phyloP scores from a whole-genome alignment of 257 asterid species.

The Jasminum sambac region DNA sequence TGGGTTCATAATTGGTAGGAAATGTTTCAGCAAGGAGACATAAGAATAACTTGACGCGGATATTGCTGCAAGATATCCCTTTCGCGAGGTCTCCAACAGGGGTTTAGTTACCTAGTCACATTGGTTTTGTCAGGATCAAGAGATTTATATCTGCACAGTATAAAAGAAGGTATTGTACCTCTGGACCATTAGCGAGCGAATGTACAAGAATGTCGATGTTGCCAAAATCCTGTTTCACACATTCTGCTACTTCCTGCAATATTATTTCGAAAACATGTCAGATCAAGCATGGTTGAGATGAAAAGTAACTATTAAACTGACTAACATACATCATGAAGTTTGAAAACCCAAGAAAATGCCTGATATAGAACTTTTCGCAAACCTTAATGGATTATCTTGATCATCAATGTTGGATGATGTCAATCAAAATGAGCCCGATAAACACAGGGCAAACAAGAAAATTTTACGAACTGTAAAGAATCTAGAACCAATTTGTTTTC shows the following conservation, averaged over 20 bases:
- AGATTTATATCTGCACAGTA: slow-evolving; percentile 1
- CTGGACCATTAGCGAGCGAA: slow-evolving; percentile 91
- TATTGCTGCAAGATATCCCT: slow-evolving; percentile 89
- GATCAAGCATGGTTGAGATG: slow-evolving; percentile 1
- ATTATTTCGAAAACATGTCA: slow-evolving; percentile 25
- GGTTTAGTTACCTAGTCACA: slow-evolving; percentile 70
- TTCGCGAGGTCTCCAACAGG: slow-evolving; percentile 80
- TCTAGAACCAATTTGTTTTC: neutral
- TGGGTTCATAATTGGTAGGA: slow-evolving; percentile 82
- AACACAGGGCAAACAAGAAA: neutral
- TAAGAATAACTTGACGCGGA: slow-evolving; percentile 93
- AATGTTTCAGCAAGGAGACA: slow-evolving; percentile 71
- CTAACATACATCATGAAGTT: neutral
- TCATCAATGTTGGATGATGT: neutral
- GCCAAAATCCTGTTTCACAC: slow-evolving; percentile 79
- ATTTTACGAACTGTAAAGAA: neutral
- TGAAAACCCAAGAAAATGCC: slow-evolving; percentile 6
- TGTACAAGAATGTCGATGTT: slow-evolving; percentile 87
- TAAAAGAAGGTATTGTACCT: slow-evolving; percentile 44
- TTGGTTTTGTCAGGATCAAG: slow-evolving; percentile 21
- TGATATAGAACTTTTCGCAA: neutral
- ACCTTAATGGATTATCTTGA: neutral
- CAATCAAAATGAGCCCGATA: neutral
- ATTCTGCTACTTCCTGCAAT: slow-evolving; percentile 79
- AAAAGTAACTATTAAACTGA: slow-evolving; percentile 8